phyloP scores from a whole-genome alignment of 495 filamentous ascomycete genomes.

The Thermothielavioides terrestris region DNA sequence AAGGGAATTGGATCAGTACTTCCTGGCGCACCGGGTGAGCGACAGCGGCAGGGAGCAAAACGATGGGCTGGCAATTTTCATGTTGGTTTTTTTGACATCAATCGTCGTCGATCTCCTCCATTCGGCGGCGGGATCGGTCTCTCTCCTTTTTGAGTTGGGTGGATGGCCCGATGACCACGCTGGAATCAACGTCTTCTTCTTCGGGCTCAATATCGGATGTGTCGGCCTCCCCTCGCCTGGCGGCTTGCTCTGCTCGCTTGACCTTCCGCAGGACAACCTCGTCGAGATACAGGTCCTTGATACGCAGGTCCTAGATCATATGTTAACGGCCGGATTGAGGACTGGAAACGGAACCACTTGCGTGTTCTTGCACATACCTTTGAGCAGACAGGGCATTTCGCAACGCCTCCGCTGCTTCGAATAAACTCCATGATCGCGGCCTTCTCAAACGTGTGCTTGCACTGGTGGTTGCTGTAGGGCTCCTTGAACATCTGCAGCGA shows the following conservation, averaged over 20 bases:
- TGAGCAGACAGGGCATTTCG: slow-evolving; percentile 37
- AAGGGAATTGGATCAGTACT: background rate
- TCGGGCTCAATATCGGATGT: slow-evolving; percentile 21
- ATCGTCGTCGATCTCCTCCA: slow-evolving; percentile 9
- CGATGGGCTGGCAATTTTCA: background rate
- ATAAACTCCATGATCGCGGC: slow-evolving; percentile 61
- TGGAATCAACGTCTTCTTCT: slow-evolving; percentile 23
- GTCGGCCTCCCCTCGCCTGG: slow-evolving; percentile 16
- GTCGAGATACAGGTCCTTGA: slow-evolving; percentile 34
- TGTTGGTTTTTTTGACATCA: background rate
- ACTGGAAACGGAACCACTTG: background rate
- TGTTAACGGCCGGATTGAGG: slow-evolving; percentile 1
- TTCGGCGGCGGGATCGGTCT: background rate
- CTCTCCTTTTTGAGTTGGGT: slow-evolving; percentile 20
- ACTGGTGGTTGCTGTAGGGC: slow-evolving; percentile 66
- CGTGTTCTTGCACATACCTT: slow-evolving; percentile 26
- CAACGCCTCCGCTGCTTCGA: slow-evolving; percentile 21
- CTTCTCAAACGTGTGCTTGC: slow-evolving; percentile 77
- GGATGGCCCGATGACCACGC: slow-evolving; percentile 15
- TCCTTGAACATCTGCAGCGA: slow-evolving; percentile 64
- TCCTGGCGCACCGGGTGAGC: background rate
- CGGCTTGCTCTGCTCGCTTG: slow-evolving; percentile 28
- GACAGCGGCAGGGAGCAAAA: background rate
- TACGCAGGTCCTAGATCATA: slow-evolving; percentile 24
- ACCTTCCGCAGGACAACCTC: slow-evolving; percentile 35